phyloP scores from a whole-genome alignment of 2,329 filamentous ascomycete genomes.

The Botrytis cinerea region DNA sequence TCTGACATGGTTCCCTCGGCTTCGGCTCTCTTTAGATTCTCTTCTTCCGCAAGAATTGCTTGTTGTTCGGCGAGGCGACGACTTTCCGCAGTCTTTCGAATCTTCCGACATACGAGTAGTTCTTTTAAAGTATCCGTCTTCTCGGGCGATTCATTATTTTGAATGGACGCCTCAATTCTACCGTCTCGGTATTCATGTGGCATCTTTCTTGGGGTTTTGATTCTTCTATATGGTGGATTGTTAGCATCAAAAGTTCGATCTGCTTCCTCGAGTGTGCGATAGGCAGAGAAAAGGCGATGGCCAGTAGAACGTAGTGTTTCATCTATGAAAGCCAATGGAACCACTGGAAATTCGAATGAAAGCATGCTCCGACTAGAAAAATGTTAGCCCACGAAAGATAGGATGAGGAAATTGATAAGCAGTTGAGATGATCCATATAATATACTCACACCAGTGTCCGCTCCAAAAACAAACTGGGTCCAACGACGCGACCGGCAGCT shows the following conservation, averaged over 20 bases:
- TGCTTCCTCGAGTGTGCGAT: slow-evolving; percentile 43
- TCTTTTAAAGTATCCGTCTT: slow-evolving; percentile 43
- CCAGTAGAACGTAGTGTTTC: slow-evolving; percentile 39
- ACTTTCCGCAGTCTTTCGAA: slow-evolving; percentile 37
- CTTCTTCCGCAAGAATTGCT: slow-evolving; percentile 46
- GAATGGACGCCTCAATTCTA: slow-evolving; percentile 18
- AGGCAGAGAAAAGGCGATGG: slow-evolving; percentile 40
- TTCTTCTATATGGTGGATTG: slow-evolving; percentile 36
- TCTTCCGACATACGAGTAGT: slow-evolving; percentile 43
- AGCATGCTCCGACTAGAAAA: slow-evolving; percentile 34
- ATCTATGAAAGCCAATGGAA: slow-evolving; percentile 45
- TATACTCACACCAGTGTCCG: slow-evolving; percentile 25
- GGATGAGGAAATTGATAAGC: background rate
- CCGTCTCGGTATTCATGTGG: slow-evolving; percentile 26
- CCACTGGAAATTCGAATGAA: slow-evolving; percentile 42
- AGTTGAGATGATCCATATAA: background rate
- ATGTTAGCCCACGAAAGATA: slow-evolving; percentile 32
- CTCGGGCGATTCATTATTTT: background rate
- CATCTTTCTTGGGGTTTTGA: slow-evolving; percentile 38
- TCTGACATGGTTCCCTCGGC: slow-evolving; percentile 59
- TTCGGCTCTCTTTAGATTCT: slow-evolving; percentile 48
- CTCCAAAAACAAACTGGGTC: slow-evolving; percentile 15
- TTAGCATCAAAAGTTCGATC: slow-evolving; percentile 40
- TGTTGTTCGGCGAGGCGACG: slow-evolving; percentile 45
- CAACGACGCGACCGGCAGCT: slow-evolving; percentile 36